phyloP scores from a whole-genome alignment of 2,329 filamentous ascomycete genomes.

The Phaeosphaeriaceae sp. region DNA sequence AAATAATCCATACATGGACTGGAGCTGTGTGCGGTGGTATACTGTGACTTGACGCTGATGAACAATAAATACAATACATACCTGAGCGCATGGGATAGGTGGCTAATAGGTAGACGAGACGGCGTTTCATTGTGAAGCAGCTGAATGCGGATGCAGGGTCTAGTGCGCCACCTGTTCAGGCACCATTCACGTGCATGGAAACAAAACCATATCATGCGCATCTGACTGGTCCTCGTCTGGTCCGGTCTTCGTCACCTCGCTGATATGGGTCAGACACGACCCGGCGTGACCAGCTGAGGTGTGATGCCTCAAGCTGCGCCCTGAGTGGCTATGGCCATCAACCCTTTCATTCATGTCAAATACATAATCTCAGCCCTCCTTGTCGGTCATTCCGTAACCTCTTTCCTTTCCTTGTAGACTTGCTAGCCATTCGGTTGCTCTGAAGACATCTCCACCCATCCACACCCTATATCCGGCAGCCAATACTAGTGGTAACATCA shows the following conservation, averaged over 20 bases:
- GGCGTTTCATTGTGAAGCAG: background rate
- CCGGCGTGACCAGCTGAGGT: slow-evolving; percentile 34
- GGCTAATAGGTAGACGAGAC: too few species aligned
- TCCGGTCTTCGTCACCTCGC: slow-evolving; percentile 37
- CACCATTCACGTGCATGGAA: slow-evolving; percentile 12
- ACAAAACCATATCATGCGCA: slow-evolving; percentile 14
- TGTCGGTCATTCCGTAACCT: slow-evolving; percentile 6
- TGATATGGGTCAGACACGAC: slow-evolving; percentile 32
- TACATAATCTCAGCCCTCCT: slow-evolving; percentile 7
- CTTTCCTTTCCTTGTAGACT: slow-evolving; percentile 5
- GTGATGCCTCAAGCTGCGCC: slow-evolving; percentile 37
- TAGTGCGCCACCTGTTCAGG: slow-evolving; percentile 8
- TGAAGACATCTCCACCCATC: slow-evolving; percentile 4
- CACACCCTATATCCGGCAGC: slow-evolving; percentile 7
- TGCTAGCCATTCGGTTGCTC: slow-evolving; percentile 15
- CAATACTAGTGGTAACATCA: slow-evolving; percentile 10
- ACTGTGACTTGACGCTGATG: too few species aligned
- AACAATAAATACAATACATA: too few species aligned
- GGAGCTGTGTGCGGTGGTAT: too few species aligned
- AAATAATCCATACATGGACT: slow-evolving; percentile 5
- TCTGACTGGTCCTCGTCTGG: slow-evolving; percentile 30
- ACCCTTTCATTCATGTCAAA: slow-evolving; percentile 25
- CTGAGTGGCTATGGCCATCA: slow-evolving; percentile 37
- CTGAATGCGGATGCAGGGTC: slow-evolving; percentile 12
- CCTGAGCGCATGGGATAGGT: too few species aligned